phyloP scores from a whole-genome alignment of 495 filamentous ascomycete species.

The Hypoxylon crocopeplum region DNA sequence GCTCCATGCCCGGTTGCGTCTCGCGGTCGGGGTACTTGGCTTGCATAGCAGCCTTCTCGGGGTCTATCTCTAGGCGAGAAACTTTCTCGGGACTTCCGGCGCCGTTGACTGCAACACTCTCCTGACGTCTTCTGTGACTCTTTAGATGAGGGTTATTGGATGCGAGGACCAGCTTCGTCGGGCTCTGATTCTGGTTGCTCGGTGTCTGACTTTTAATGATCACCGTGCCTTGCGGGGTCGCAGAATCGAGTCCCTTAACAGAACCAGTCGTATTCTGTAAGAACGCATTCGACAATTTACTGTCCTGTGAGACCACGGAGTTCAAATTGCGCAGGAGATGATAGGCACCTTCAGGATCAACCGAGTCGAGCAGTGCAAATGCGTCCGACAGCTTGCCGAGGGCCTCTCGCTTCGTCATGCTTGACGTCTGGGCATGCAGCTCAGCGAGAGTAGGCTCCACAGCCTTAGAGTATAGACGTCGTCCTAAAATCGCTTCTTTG shows the following conservation, averaged over 20 bases:
- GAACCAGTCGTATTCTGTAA: slow-evolving; percentile 28
- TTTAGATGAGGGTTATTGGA: slow-evolving; percentile 86
- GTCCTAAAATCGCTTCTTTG: slow-evolving; percentile 82
- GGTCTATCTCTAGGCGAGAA: slow-evolving; percentile 33
- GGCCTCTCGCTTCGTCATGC: slow-evolving; percentile 77
- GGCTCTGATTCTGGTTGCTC: slow-evolving; percentile 41
- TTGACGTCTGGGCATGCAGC: slow-evolving; percentile 77
- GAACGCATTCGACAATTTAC: slow-evolving; percentile 48
- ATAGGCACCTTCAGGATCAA: slow-evolving; percentile 91
- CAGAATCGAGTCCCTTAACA: slow-evolving; percentile 27
- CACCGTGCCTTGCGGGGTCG: slow-evolving; percentile 53
- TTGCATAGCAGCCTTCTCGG: slow-evolving; percentile 57
- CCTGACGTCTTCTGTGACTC: slow-evolving; percentile 75
- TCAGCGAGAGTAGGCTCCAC: slow-evolving; percentile 84
- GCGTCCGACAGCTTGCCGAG: slow-evolving; percentile 81
- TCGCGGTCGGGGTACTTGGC: slow-evolving; percentile 56
- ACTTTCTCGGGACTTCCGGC: slow-evolving; percentile 34
- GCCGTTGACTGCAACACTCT: slow-evolving; percentile 52
- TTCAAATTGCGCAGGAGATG: slow-evolving; percentile 78
- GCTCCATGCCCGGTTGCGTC: slow-evolving; percentile 80
- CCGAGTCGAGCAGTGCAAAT: slow-evolving; percentile 80
- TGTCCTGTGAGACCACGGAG: slow-evolving; percentile 48
- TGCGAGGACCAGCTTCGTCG: slow-evolving; percentile 67
- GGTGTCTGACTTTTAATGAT: slow-evolving; percentile 48
- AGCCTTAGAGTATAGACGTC: slow-evolving; percentile 77